These are phyloP conservation scores for Blastocladiella emersonii DNA, from an alignment of 371 early-diverging fungal species.

Conservation along the genomic window DNA sequence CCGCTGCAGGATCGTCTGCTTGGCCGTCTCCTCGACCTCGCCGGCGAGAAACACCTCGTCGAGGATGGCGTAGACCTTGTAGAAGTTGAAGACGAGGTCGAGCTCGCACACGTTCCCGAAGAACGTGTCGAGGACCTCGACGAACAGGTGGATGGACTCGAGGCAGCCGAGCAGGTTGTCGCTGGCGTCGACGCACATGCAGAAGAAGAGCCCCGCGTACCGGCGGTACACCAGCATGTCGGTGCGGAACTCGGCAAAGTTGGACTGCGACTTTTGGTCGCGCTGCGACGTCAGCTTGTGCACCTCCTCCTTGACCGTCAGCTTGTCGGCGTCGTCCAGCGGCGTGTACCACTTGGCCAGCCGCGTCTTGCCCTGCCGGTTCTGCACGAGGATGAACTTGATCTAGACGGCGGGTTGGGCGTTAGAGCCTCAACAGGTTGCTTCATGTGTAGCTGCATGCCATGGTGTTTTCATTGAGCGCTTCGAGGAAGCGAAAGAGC, in stretches of 20 bases:
- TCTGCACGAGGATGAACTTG: constrained; percentile 91
- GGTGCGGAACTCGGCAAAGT: constrained; percentile 91
- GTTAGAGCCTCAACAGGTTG: too few species aligned
- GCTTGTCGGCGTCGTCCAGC: constrained; percentile 84
- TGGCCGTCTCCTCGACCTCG: constrained; percentile 92
- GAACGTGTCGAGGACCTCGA: constrained; percentile 92
- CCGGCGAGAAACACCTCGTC: constrained; percentile 96
- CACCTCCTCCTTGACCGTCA: constrained; percentile 82
- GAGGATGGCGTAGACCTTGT: constrained; percentile 90
- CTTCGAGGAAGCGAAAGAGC: too few species aligned
- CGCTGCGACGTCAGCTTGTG: constrained; percentile 89
- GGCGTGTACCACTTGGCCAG: constrained; percentile 92
- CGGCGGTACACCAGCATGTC: constrained; percentile 93
- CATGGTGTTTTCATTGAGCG: too few species aligned
- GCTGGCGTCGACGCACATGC: constrained; percentile 91
- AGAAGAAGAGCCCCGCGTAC: constrained; percentile 93
- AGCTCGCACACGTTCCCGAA: constrained; percentile 97
- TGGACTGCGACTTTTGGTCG: constrained; percentile 89
- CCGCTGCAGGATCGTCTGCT: constrained; percentile 52
- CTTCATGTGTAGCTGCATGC: too few species aligned
- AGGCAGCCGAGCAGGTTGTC: constrained; percentile 89
- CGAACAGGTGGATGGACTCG: constrained; percentile 95
- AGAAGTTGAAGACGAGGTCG: constrained; percentile 93
- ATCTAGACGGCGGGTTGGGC: too few species aligned
- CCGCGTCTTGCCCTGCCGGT: constrained; percentile 94